A percentile compares a stretch with the other conserved stretches of the same genome.
phyloP scores from a whole-genome alignment of 257 asterid genomes.

The Fraxinus americana region DNA sequence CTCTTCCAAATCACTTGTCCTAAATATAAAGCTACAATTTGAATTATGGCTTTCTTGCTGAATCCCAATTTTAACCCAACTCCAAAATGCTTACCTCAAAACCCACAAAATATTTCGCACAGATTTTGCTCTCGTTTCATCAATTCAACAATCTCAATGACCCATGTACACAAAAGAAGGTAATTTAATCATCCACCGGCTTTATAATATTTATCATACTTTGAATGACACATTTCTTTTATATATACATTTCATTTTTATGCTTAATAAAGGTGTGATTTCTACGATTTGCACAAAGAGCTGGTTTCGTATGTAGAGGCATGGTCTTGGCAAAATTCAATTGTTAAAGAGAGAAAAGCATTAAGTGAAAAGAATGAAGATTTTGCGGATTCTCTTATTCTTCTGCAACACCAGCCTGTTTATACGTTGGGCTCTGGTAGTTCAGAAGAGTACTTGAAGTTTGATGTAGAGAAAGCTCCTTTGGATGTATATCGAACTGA shows the following conservation, averaged over 20 bases:
- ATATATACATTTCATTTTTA: neutral
- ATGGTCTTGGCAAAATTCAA: slow-evolving; percentile 86
- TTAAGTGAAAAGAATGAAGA: slow-evolving; percentile 48
- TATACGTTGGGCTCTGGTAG: slow-evolving; percentile 88
- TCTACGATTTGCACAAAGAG: slow-evolving; percentile 62
- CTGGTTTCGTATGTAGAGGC: slow-evolving; percentile 75
- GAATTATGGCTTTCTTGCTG: slow-evolving; percentile 29
- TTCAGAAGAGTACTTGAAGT: slow-evolving; percentile 61
- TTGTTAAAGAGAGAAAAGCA: slow-evolving; percentile 57
- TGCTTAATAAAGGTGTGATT: slow-evolving; percentile 47
- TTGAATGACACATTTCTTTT: neutral
- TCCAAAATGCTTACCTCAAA: neutral
- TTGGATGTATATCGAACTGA: slow-evolving; percentile 73
- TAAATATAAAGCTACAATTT: neutral
- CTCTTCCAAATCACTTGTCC: too few relatives aligned
- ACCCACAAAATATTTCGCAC: neutral
- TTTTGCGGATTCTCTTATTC: slow-evolving; percentile 59
- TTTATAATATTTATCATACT: too few relatives aligned
- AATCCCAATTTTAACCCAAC: slow-evolving; percentile 11
- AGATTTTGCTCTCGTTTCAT: neutral
- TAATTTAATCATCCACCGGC: neutral
- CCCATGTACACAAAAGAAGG: slow-evolving; percentile 42
- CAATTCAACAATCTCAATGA: slow-evolving; percentile 9
- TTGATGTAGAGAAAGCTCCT: slow-evolving; percentile 62
- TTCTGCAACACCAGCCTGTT: slow-evolving; percentile 86